Evolutionary conservation across 1,139 yeast species (phyloP), one percentile per base, ranked within the genome.

Genomic region (Suhomyces taliae): DNA sequence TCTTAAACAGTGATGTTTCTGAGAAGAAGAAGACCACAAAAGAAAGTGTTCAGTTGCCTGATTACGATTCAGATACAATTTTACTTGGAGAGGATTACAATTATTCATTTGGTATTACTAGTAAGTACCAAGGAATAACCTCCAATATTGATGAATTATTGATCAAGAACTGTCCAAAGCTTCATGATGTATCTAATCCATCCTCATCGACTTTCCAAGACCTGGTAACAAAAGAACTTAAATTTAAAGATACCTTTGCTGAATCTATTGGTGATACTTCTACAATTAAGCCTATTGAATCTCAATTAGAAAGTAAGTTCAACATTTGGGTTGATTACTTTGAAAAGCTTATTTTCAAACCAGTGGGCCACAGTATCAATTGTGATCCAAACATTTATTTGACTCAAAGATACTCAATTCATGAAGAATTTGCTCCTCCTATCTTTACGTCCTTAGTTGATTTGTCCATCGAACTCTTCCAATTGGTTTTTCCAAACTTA

Each of bases 381-480:
- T 65, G 65, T 51, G 80, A 75, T 48, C 73, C 78, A 0, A 57
- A 59, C n/a, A 50, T 64, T 4, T 58, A 62, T 26, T 53, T 73
- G 34, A 55, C 63, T 36, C 63, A 62, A 19, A 58, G 58, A 27
- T 67, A 69, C 50, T 69, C 74, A 0, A 37, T 53, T 6, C 48
- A 51, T 14, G 60, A 65, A n/a, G 48, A 54, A 19, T 64, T 53
- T 49, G 61, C 76, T 2, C 53, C 75, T 0, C 59, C 57, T 14
- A 61, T 79, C 10, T 62, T 72, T 2, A 82, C 85, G 0, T 76
- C 89, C 27, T 74, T 87, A 10, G 79, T 90, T 24, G 97, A 93
- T 64, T 65, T 81, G 1, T 85, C 97, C 0, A 84, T 93, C 57
- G 90, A 86, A 50, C 72, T 90, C 6, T 88, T 90, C 58, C 83